Evolutionary conservation across 345 rosid species (phyloP).

Genomic region (Excoecaria cochinchinensis): DNA sequence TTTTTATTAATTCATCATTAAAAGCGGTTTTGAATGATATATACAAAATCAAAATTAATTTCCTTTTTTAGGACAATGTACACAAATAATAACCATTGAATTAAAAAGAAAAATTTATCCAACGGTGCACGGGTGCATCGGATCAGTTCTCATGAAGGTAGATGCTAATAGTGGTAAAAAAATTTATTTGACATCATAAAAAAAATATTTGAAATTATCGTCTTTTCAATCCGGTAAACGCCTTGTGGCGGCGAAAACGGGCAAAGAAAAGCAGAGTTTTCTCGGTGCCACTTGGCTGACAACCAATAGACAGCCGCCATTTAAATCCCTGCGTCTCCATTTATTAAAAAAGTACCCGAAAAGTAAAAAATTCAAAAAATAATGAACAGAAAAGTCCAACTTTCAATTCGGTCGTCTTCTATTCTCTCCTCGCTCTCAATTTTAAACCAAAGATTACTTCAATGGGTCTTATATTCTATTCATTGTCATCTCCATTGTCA

Average conservation of each 20-base stretch:
- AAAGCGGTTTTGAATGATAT: no score
- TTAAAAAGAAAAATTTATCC: no score
- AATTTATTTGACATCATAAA: no score
- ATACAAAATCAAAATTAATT: no score
- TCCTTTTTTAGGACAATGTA: no score
- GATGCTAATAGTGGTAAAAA: no score
- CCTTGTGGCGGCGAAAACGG: neutral
- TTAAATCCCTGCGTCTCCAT: neutral
- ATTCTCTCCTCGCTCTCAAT: constrained; percentile 7
- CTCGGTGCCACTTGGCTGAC: constrained; percentile 16
- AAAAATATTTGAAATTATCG: no score
- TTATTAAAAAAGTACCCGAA: neutral
- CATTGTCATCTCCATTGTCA: constrained; percentile 2
- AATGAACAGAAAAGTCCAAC: neutral
- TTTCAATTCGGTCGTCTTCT: neutral
- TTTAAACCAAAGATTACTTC: constrained; percentile 33
- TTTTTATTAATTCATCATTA: no score
- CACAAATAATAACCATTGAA: no score
- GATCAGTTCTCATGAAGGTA: no score
- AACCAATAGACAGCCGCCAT: constrained; percentile 5
- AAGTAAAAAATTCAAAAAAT: constrained; percentile 1
- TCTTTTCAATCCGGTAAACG: neutral
- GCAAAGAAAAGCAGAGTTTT: neutral
- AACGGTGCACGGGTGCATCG: no score
- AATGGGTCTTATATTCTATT: constrained; percentile 22